Base-by-base conservation (phyloP, 805 yeast genomes). In the Saccharomycopsis sp. region DNA sequence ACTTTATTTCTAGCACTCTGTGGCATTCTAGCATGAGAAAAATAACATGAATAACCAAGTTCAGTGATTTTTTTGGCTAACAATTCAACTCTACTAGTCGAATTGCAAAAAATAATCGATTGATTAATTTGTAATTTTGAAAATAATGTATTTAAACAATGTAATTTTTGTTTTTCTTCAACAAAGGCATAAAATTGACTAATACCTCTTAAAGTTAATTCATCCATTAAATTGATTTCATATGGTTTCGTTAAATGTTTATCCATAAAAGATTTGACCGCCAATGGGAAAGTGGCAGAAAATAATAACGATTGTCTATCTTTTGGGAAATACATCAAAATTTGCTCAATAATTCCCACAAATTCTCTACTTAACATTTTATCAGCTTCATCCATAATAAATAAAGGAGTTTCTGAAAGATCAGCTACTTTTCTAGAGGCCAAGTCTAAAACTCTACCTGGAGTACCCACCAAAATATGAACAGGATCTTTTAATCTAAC, bases 311-410 rank as follows among this genome's bases (percentile, higher is more conserved):
- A 80, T 67, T 92, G 98, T 49, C 79, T 79, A 48, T 70, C 72
- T 43, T 67, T 56, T 26, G 96, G 95, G 71, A 89, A 77, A 55
- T 81, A 84, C 34, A 69, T 67, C 52, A 92, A 69, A 47, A 89
- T 82, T 59, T 85, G 94, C 59, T 84, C 94, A 49, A 89, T 84
- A 42, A 88, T 79, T 27, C 75, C 73, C 51, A 82, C 81, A 62
- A 92, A 92, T 56, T 92, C 98, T 52, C 85, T 76, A 29, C 92
- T 76, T 45, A 92, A 72, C 82, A 92, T 84, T 62, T 92, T 92
- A 63, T 92, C 98, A 43, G 98, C 98, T 69, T 92, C 98, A 62
- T 92, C 98, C 96, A 92, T 87, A 40, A 94, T 79, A 59, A 92
- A 87, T 59, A 85, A 69, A 34, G 82, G 79, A 63, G 95, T 85